A percentile compares a stretch with the other conserved stretches of the same genome.
phyloP scores from a whole-genome alignment of 2,329 filamentous ascomycete species.

The Neopestalotiopsis clavispora region DNA sequence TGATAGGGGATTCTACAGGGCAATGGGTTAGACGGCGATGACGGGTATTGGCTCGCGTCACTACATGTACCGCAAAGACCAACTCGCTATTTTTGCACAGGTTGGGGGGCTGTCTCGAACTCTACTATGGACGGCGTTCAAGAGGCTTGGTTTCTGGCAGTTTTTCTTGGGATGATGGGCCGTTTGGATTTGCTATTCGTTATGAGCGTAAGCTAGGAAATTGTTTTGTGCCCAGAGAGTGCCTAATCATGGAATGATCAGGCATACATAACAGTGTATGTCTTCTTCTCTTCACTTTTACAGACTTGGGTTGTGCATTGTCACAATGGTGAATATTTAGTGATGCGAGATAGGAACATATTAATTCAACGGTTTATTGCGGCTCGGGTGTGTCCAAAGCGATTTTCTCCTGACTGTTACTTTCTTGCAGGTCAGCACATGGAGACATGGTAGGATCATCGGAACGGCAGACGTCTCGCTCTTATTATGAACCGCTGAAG shows the following conservation, averaged over 20 bases:
- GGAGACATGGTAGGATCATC: not conserved
- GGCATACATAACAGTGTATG: slow-evolving; percentile 2
- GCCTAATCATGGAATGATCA: not conserved
- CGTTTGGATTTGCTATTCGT: slow-evolving; percentile 1
- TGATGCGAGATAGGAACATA: not conserved
- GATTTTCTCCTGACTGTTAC: not conserved
- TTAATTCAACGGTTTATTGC: not conserved
- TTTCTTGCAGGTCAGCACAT: not conserved
- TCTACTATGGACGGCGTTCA: not conserved
- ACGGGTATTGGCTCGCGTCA: not conserved
- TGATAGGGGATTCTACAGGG: not conserved
- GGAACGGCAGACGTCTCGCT: not conserved
- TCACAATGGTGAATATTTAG: not conserved
- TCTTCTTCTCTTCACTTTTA: slow-evolving; percentile 1
- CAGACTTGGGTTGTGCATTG: not conserved
- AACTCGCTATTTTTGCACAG: not conserved
- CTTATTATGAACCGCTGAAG: not conserved
- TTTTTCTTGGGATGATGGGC: not conserved
- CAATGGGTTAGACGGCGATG: not conserved
- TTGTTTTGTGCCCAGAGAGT: not conserved
- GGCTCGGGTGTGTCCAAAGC: not conserved
- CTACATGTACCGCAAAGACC: not conserved
- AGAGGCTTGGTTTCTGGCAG: slow-evolving; percentile 7
- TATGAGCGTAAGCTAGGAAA: not conserved
- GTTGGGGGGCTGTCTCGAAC: not conserved